These are phyloP conservation scores for Candolleomyces eurysporus DNA, from an alignment of 768 basidiomycete species.

Conservation along the genomic window DNA sequence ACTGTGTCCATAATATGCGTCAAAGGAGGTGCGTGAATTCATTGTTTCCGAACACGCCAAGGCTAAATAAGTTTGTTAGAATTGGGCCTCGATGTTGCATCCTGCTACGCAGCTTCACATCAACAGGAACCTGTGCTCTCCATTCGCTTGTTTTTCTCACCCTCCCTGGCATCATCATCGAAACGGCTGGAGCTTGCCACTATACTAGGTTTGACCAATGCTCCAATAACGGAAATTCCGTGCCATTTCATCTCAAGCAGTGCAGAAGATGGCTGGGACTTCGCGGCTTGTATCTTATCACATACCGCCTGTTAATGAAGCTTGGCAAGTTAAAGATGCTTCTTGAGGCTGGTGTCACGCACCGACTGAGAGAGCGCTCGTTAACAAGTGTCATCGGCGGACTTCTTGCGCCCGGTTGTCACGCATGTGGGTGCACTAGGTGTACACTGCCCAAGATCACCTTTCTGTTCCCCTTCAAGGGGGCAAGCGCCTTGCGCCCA, in stretches of 20 bases:
- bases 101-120: background rate
- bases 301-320: background rate
- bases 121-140: constrained; percentile 27
- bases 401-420: no score
- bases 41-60: background rate
- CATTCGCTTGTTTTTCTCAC: constrained; percentile 46
- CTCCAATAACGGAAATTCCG: constrained; percentile 49
- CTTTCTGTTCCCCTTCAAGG: no score
- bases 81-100: background rate
- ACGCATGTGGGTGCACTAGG: no score
- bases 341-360: background rate
- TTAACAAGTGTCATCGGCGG: no score
- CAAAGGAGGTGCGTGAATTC: constrained; percentile 29
- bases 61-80: no score
- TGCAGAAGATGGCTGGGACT: constrained; percentile 49
- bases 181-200: constrained; percentile 9
- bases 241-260: constrained; percentile 48
- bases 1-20: constrained; percentile 35
- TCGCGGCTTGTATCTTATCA: constrained; percentile 47
- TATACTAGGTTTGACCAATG: background rate
- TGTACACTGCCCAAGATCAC: no score
- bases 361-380: background rate
- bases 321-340: no score
- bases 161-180: constrained; percentile 27
- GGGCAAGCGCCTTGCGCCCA: no score